phyloP scores from a whole-genome alignment of 2,329 filamentous ascomycete genomes.

The Nemania bipapillata region DNA sequence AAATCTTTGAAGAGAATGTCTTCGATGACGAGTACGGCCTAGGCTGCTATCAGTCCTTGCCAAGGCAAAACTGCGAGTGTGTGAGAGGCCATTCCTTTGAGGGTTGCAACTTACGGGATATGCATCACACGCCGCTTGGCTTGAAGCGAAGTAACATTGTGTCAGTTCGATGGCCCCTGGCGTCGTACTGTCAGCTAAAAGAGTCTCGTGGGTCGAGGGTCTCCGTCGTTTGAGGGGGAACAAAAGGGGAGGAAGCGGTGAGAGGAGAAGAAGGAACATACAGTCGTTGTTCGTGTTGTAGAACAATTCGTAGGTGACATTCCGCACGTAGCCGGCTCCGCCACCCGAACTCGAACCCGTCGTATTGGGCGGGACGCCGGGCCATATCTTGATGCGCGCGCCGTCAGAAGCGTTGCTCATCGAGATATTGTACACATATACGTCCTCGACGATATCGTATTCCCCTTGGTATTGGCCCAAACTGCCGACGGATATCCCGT shows the following conservation, averaged over 20 bases:
- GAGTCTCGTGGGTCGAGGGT: too few relatives aligned
- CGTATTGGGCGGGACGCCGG: slow-evolving; percentile 54
- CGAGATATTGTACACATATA: slow-evolving; percentile 62
- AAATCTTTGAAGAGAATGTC: slow-evolving; percentile 66
- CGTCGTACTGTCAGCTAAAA: not conserved
- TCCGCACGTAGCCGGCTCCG: slow-evolving; percentile 67
- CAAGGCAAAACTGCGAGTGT: not conserved
- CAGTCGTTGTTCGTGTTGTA: slow-evolving; percentile 68
- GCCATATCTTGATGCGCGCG: slow-evolving; percentile 74
- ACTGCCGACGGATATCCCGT: slow-evolving; percentile 70
- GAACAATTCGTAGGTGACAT: slow-evolving; percentile 70
- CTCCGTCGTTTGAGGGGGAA: too few relatives aligned
- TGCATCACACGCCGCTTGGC: slow-evolving; percentile 30
- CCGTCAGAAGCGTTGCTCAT: slow-evolving; percentile 65
- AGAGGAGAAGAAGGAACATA: slow-evolving; percentile 1
- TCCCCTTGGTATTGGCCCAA: slow-evolving; percentile 68
- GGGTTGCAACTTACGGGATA: slow-evolving; percentile 44
- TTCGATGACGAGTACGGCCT: slow-evolving; percentile 62
- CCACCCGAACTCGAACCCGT: slow-evolving; percentile 68
- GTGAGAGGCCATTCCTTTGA: not conserved
- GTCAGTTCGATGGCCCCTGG: slow-evolving; percentile 37
- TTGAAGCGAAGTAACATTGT: slow-evolving; percentile 37
- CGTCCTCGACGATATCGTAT: slow-evolving; percentile 68
- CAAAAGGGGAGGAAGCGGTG: not conserved
- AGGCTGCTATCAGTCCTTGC: not conserved